Conservation (phyloP, 2,329 filamentous ascomycete species). For the Bipolaris zeicola region DNA sequence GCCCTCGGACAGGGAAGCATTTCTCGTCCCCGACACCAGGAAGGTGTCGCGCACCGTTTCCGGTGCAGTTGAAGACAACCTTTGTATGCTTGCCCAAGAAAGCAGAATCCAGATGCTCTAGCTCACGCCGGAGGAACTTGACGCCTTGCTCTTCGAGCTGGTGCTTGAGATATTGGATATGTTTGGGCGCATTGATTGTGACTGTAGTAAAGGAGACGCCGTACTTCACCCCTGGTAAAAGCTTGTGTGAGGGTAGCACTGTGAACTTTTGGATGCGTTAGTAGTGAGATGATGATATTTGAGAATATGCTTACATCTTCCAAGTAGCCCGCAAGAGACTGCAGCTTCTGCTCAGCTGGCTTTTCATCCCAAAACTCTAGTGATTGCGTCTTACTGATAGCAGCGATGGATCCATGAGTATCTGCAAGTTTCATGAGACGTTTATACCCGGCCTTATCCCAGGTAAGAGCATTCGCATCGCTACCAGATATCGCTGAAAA, state of each 20-base stretch:
- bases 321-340: conserved; percentile 24
- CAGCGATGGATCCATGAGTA: conserved; percentile 17
- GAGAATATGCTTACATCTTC: conserved; percentile 15
- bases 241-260: conserved; percentile 14
- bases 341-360: conserved; percentile 16
- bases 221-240: conserved; percentile 20
- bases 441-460: conserved; percentile 23
- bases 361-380: conserved; percentile 26
- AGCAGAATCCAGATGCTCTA: conserved; percentile 15
- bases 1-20: conserved; percentile 23
- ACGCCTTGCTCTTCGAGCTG: conserved; percentile 17
- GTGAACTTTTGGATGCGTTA: conserved; percentile 12
- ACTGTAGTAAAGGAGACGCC: conserved; percentile 25
- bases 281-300: not conserved
- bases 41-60: conserved; percentile 20
- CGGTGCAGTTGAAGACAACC: conserved; percentile 27
- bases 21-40: conserved; percentile 19
- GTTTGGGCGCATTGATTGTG: conserved; percentile 24
- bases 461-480: conserved; percentile 24
- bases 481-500: conserved; percentile 28
- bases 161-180: conserved; percentile 20
- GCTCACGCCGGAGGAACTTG: conserved; percentile 17
- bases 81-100: conserved; percentile 18
- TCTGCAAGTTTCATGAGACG: conserved; percentile 26
- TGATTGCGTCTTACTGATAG: conserved; percentile 18